Conservation (phyloP, 495 filamentous ascomycete genomes). For the Neurospora discreta region DNA sequence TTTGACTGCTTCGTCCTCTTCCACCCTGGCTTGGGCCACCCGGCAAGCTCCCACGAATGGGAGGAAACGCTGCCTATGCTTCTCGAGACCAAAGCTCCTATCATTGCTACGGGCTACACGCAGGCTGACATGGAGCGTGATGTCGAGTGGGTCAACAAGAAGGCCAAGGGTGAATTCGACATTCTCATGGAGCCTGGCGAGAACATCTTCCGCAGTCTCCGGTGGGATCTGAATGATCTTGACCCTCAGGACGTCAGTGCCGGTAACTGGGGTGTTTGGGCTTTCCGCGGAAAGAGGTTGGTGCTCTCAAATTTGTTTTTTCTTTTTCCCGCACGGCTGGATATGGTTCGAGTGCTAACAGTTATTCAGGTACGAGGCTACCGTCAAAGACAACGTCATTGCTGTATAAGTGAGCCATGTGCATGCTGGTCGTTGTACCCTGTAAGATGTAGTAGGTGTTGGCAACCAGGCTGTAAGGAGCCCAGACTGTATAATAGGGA, state of each 20-base stretch:
- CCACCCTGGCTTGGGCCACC: conserved; percentile 91
- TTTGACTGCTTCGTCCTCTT: conserved; percentile 95
- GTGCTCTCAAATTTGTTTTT: conserved; percentile 19
- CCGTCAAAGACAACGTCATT: conserved; percentile 31
- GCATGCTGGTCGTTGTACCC: conserved; percentile 2
- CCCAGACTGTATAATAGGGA: neutral
- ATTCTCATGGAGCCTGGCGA: conserved; percentile 83
- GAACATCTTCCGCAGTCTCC: conserved; percentile 85
- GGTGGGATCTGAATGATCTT: conserved; percentile 94
- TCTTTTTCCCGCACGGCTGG: neutral
- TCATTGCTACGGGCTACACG: conserved; percentile 91
- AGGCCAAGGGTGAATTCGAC: conserved; percentile 80
- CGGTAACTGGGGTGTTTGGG: conserved; percentile 96
- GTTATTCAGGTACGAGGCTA: conserved; percentile 47
- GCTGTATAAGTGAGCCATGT: neutral
- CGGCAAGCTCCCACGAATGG: conserved; percentile 88
- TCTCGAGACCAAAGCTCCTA: conserved; percentile 87
- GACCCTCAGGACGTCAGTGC: conserved; percentile 91
- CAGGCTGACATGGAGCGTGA: conserved; percentile 90
- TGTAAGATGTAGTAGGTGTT: neutral
- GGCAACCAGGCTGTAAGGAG: neutral
- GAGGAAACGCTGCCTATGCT: conserved; percentile 76
- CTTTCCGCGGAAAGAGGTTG: conserved; percentile 93
- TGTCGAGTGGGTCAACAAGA: conserved; percentile 75
- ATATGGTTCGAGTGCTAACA: conserved; percentile 17